These are phyloP conservation scores for Colletotrichum noveboracense DNA, from an alignment of 2,329 filamentous ascomycete species.

Conservation along the genomic window DNA sequence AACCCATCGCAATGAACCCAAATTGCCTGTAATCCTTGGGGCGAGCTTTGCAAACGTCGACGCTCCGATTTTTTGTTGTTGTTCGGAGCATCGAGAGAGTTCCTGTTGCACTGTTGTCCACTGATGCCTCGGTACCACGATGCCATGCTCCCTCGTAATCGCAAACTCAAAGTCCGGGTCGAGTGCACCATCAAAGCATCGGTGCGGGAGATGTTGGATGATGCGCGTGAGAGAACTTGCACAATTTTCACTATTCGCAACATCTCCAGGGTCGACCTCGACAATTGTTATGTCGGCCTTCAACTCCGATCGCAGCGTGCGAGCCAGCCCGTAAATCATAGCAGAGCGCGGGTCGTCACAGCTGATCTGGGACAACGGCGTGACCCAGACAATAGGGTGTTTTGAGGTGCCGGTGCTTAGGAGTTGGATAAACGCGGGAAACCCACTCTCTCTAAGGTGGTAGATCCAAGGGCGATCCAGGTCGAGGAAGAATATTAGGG, in stretches of 20 bases:
- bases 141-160: neutral
- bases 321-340: neutral
- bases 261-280: conserved; percentile 27
- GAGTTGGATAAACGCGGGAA: neutral
- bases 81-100: neutral
- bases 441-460: neutral
- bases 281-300: conserved; percentile 30
- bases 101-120: neutral
- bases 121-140: neutral
- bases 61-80: neutral
- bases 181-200: neutral
- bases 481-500: neutral
- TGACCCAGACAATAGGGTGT: neutral
- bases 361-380: neutral
- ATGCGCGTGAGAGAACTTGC: neutral
- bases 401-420: neutral
- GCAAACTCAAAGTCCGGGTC: neutral
- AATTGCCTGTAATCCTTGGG: neutral
- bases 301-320: conserved; percentile 30
- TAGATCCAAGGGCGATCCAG: neutral
- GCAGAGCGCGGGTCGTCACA: neutral
- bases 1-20: neutral
- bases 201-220: neutral
- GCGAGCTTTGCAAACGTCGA: neutral
- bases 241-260: neutral